Evolutionary conservation across 2,329 filamentous ascomycete species (phyloP).

Genomic region (Escovopsis weberi): DNA sequence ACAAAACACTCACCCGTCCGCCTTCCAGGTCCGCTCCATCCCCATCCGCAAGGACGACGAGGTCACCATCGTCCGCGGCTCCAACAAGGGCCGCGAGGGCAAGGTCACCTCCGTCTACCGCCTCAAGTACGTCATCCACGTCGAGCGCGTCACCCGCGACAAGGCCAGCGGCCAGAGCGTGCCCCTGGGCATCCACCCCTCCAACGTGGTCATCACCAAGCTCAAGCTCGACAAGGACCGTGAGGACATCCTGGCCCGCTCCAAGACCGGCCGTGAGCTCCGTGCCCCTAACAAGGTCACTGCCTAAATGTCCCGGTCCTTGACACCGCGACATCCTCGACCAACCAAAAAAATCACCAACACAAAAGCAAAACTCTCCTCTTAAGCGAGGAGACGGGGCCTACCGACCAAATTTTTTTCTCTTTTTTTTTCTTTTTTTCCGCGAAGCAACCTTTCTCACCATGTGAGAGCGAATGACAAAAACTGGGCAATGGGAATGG

Average conservation of each 20-base stretch:
- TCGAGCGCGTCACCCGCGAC: slow-evolving; percentile 93
- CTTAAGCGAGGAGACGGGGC: slow-evolving; percentile 6
- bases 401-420: background rate
- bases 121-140: slow-evolving; percentile 93
- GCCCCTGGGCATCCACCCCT: slow-evolving; percentile 85
- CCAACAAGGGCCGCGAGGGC: slow-evolving; percentile 96
- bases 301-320: slow-evolving; percentile 24
- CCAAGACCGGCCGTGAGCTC: slow-evolving; percentile 65
- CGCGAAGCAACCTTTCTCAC: background rate
- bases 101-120: slow-evolving; percentile 97
- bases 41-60: slow-evolving; percentile 97
- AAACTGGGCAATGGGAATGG: slow-evolving; percentile 15
- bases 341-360: slow-evolving; percentile 6
- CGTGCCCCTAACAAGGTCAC: slow-evolving; percentile 57
- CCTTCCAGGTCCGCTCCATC: slow-evolving; percentile 72
- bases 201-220: slow-evolving; percentile 97
- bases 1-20: background rate
- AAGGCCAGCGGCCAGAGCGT: slow-evolving; percentile 96
- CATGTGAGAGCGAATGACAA: slow-evolving; percentile 10
- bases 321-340: slow-evolving; percentile 4
- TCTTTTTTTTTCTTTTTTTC: background rate
- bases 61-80: slow-evolving; percentile 80
- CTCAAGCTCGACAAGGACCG: slow-evolving; percentile 96
- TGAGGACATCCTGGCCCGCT: slow-evolving; percentile 76
- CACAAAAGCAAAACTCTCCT: background rate